These are phyloP conservation scores for Lentinula edodes DNA, from an alignment of 768 basidiomycete genomes.

Conservation along the genomic window DNA sequence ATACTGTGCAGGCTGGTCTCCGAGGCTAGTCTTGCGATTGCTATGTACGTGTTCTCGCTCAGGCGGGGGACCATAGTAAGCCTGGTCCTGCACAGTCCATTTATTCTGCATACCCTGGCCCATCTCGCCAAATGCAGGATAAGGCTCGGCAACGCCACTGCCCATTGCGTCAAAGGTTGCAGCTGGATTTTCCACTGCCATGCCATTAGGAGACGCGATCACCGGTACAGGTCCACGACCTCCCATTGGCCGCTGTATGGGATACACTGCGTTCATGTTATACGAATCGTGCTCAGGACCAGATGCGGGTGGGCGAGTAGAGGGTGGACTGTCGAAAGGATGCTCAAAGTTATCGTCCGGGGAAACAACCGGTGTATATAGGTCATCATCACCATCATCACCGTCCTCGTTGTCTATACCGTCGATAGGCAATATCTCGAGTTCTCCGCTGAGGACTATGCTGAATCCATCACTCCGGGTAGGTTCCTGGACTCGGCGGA, in stretches of 20 bases:
- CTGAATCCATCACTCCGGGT: conserved; percentile 65
- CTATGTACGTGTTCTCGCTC: background rate
- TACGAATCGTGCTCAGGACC: conserved; percentile 10
- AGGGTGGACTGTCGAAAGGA: background rate
- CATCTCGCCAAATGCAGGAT: background rate
- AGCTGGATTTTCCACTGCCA: conserved; percentile 49
- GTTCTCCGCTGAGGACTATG: conserved; percentile 64
- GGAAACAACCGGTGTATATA: conserved; percentile 32
- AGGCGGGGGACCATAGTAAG: background rate
- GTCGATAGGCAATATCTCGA: conserved; percentile 54
- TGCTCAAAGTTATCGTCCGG: conserved; percentile 12
- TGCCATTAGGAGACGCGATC: conserved; percentile 36
- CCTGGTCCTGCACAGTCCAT: background rate
- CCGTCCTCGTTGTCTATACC: conserved; percentile 59
- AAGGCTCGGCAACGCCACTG: conserved; percentile 6
- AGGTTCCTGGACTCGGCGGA: conserved; percentile 70
- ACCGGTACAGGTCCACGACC: conserved; percentile 31
- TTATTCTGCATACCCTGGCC: background rate
- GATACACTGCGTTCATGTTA: background rate
- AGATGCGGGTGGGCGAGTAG: conserved; percentile 12
- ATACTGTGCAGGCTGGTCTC: background rate
- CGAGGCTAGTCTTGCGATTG: background rate
- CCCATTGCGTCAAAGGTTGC: conserved; percentile 29
- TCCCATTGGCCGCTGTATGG: conserved; percentile 13
- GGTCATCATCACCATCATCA: conserved; percentile 32